Base-by-base conservation (phyloP, 495 filamentous ascomycete genomes). In the Chaetomium fimeti region DNA sequence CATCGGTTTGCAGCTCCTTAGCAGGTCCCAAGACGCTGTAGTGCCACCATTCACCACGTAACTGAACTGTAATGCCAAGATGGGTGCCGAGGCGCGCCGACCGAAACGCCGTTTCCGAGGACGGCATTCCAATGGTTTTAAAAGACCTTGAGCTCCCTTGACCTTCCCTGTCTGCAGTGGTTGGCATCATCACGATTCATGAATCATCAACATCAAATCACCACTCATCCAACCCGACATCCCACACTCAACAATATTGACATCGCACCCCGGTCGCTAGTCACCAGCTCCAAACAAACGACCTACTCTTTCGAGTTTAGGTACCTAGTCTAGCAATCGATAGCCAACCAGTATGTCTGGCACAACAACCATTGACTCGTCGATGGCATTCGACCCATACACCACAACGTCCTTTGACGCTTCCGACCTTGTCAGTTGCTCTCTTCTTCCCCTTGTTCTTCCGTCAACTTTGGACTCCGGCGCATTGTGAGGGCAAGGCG, bases 371-470 rank as follows among this genome's bases (percentile, higher is more conserved):
- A 62, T 65, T 22, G 57, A 59, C 45, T 55, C 66, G 58, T 62
- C 66, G 48, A 63, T 65, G n/a, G 45, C 66, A 48, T 72, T 70
- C 64, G 68, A 74, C 60, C 64, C 66, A 22, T 74, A 63, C 49
- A 47, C 69, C 13, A 47, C 69, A 20, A 69, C 64, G 25, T 65
- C 68, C 2, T 70, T 66, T 60, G 66, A 67, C 54, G 55, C 53
- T 24, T 27, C 69, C 42, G 59, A 70, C 18, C 54, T 62, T 54
- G 72, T 74, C 60, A 74, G 72, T 72, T 54, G n/a, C 62, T 43
- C 32, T n/a, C 36, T 45, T 28, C 43, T 48, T n/a, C 25, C 29
- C 51, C 27, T 32, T 32, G 6, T 9, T 18, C 49, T 25, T 13
- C 49, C 3, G 13, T 25, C 47, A 7, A 49, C 3, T 55, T 25